A percentile compares a stretch with the other conserved stretches of the same genome.
Conservation (phyloP, 179 eudicot species). For the Beta lomatogona region DNA sequence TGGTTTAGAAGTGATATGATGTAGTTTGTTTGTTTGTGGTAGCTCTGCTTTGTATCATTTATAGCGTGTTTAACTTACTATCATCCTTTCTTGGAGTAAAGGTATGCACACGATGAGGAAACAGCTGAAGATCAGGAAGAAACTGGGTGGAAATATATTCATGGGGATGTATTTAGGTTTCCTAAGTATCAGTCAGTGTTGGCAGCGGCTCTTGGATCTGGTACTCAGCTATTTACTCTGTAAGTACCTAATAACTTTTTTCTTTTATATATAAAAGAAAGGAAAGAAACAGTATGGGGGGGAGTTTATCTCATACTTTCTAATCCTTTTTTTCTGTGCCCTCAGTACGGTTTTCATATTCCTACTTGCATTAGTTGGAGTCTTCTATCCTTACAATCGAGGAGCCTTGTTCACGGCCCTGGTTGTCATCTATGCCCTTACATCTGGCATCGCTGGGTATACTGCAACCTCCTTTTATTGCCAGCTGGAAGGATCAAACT, state of each 20-base stretch:
- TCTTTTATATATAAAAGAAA: too few relatives aligned
- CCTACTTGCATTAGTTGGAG: slow-evolving; percentile 48
- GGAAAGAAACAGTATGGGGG: neutral
- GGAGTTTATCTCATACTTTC: slow-evolving; percentile 9
- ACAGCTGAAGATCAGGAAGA: slow-evolving; percentile 52
- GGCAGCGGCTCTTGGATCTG: slow-evolving; percentile 55
- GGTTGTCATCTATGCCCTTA: slow-evolving; percentile 51
- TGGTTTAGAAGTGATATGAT: neutral
- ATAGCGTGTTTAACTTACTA: neutral
- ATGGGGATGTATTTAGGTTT: slow-evolving; percentile 53
- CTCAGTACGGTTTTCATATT: slow-evolving; percentile 45
- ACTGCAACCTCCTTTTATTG: slow-evolving; percentile 49
- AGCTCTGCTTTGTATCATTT: slow-evolving; percentile 2
- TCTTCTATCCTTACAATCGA: slow-evolving; percentile 49
- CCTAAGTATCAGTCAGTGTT: slow-evolving; percentile 44
- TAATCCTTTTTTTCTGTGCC: slow-evolving; percentile 14
- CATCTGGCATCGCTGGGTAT: slow-evolving; percentile 54
- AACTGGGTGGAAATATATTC: slow-evolving; percentile 54
- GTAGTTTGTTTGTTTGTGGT: neutral
- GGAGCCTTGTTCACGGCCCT: slow-evolving; percentile 51
- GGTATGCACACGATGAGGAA: slow-evolving; percentile 55
- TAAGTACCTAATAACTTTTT: slow-evolving; percentile 22
- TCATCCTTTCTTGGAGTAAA: slow-evolving; percentile 7
- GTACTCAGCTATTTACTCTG: slow-evolving; percentile 49
- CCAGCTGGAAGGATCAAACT: slow-evolving; percentile 50